Percentiles rank a stretch among this genome's conserved stretches.
Evolutionary conservation across 495 filamentous ascomycete species (phyloP).

Genomic region (Penicillium salamii): DNA sequence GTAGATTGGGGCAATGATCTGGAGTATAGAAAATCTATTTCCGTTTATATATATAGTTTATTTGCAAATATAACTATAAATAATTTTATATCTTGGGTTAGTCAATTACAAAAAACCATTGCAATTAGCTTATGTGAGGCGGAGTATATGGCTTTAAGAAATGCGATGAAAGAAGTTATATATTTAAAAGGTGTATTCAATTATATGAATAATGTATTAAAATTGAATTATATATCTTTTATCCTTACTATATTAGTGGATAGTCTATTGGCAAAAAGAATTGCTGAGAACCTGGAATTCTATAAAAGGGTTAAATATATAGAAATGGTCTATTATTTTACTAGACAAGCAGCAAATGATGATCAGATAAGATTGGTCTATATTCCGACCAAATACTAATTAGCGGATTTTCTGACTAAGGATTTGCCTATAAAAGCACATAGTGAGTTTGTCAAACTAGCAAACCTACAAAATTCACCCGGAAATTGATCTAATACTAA

Average conservation of each 20-base stretch:
- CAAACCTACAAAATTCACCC: no score
- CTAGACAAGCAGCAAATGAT: no score
- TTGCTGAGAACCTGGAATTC: background rate
- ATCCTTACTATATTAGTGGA: background rate
- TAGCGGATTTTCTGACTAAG: no score
- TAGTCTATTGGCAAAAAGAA: background rate
- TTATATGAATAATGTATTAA: slow-evolving; percentile 11
- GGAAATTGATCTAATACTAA: no score
- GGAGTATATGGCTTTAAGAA: slow-evolving; percentile 19
- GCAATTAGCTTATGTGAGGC: background rate
- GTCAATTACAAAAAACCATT: background rate
- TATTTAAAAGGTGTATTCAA: slow-evolving; percentile 14
- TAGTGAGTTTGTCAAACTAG: no score
- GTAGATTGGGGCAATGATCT: background rate
- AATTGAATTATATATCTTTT: background rate
- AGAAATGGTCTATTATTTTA: background rate
- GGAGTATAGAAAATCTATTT: background rate
- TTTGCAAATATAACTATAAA: background rate
- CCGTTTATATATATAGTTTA: background rate
- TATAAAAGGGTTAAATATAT: background rate
- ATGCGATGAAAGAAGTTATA: slow-evolving; percentile 17
- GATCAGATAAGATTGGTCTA: no score
- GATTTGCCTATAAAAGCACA: no score
- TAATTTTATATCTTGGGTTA: background rate
- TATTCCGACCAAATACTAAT: no score